A percentile compares a stretch with the other conserved stretches of the same genome.
Conservation (phyloP, 345 rosid species). For the Viola odorata region DNA sequence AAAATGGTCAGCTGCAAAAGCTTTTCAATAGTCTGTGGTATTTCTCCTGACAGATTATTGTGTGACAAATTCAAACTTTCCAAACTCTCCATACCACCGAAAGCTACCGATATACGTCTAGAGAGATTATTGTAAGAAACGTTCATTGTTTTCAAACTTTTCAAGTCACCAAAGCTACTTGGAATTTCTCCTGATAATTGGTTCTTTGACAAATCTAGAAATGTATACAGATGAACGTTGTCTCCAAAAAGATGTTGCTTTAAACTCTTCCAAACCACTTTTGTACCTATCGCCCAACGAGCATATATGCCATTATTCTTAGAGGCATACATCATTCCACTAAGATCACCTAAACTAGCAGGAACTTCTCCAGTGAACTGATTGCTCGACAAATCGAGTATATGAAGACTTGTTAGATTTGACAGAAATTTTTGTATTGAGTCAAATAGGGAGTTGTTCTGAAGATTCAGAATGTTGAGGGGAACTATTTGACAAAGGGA, state of each 20-base stretch:
- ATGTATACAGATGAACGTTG: conserved; percentile 16
- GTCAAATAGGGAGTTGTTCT: conserved; percentile 28
- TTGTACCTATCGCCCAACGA: neutral
- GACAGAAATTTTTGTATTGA: conserved; percentile 26
- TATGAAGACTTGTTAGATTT: conserved; percentile 25
- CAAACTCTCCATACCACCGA: conserved; percentile 22
- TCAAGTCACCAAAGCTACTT: conserved; percentile 25
- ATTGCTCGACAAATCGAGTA: conserved; percentile 34
- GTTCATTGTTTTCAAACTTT: conserved; percentile 26
- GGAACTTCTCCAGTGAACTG: conserved; percentile 25
- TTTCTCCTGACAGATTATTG: conserved; percentile 21
- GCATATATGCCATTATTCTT: neutral
- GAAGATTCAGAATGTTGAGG: conserved; percentile 28
- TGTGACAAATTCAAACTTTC: conserved; percentile 39
- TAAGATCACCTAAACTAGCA: conserved; percentile 30
- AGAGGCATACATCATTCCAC: conserved; percentile 21
- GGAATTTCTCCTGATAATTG: conserved; percentile 34
- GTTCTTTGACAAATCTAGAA: conserved; percentile 40
- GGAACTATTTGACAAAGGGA: conserved; percentile 19
- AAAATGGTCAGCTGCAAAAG: conserved; percentile 16
- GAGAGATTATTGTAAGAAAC: conserved; percentile 31
- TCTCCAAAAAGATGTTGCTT: conserved; percentile 20
- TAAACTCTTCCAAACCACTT: conserved; percentile 31
- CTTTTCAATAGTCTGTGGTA: conserved; percentile 26
- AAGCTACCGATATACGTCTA: conserved; percentile 23